Evolutionary conservation across 2,329 filamentous ascomycete genomes (phyloP), one percentile per base, ranked within the genome.

Genomic region (Fusarium sarcochroum): DNA sequence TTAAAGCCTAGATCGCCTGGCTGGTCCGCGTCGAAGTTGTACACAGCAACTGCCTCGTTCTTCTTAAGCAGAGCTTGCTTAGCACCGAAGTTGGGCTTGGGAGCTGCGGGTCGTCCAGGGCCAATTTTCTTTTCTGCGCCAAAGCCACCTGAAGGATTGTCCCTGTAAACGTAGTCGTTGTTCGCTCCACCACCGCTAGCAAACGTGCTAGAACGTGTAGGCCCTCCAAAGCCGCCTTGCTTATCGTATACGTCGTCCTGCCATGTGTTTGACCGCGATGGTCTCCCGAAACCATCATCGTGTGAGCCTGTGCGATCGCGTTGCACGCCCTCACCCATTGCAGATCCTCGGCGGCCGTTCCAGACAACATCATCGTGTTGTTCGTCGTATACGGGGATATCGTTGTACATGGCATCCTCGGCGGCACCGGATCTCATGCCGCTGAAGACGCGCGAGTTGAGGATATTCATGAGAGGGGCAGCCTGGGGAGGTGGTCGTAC

Each of bases 1-100:
- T 97, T 97, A 82, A 99, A 99, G 0, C 91, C 93, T 58, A 98
- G 79, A 78, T 99, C 95, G 6, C 95, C 95, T 1, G 93, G 90
- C 79, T 98, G 94, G 75, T 97, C 95, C 0, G 94, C 91, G 67
- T 98, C 95, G 76, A 99, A 99, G 3, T 93, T 97, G 80, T 92
- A 98, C 66, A 98, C 85, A 4, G 96, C 96, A 20, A 98, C 85
- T 0, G 94, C 96, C 80, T 98, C 93, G 71, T 98, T 94, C 71
- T 87, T 85, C 76, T 85, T 87, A 62, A 90, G 76, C 63, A 83
- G 65, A 48, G 86, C 82, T 79, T 89, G 89, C 66, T 78, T 79
- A 72, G 83, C 84, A 14, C 80, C 84, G 75, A 97, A 97, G 52
- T 93, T 89, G 1, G 95, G 96, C 80, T 98, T 98, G 1, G 95